A percentile compares a stretch with the other conserved stretches of the same genome.
These are phyloP conservation scores for Ceratobasidium sp. DNA, from an alignment of 1,284 basidiomycete genomes.

Conservation along the genomic window DNA sequence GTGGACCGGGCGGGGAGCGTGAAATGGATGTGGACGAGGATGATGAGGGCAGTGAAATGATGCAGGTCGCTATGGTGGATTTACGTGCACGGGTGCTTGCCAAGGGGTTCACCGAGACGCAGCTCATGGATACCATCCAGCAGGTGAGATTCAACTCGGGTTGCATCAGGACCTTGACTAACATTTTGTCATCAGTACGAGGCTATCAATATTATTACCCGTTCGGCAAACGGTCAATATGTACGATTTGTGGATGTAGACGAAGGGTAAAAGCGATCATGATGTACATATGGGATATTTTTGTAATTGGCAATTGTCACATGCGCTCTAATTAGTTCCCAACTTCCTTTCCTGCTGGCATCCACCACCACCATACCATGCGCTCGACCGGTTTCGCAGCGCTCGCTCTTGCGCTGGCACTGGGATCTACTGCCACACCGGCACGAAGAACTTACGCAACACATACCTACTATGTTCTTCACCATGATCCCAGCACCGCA, in stretches of 20 bases:
- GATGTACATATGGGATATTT: conserved; percentile 42
- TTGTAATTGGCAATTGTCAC: conserved; percentile 44
- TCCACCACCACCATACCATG: conserved; percentile 28
- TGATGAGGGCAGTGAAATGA: conserved; percentile 71
- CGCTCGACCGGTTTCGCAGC: conserved; percentile 39
- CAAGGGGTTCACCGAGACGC: conserved; percentile 89
- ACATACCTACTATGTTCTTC: conserved; percentile 92
- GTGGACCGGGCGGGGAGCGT: conserved; percentile 74
- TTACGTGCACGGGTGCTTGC: conserved; percentile 85
- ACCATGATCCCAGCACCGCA: conserved; percentile 71
- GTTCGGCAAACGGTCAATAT: conserved; percentile 40
- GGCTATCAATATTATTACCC: conserved; percentile 43
- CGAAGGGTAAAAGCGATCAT: conserved; percentile 20
- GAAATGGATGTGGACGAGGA: conserved; percentile 76
- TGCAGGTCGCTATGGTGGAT: conserved; percentile 77
- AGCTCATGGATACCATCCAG: conserved; percentile 85
- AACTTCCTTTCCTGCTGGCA: conserved; percentile 32
- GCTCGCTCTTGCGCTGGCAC: conserved; percentile 24
- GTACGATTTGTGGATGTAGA: conserved; percentile 44
- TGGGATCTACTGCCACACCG: conserved; percentile 29
- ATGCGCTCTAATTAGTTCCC: conserved; percentile 24
- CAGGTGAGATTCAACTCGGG: conserved; percentile 68
- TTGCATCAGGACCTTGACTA: not conserved
- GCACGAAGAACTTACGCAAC: conserved; percentile 70
- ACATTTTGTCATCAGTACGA: conserved; percentile 23